Evolutionary conservation across 768 basidiomycete species (phyloP), one percentile per base, ranked within the genome.

Genomic region (Heimioporus sp.): DNA sequence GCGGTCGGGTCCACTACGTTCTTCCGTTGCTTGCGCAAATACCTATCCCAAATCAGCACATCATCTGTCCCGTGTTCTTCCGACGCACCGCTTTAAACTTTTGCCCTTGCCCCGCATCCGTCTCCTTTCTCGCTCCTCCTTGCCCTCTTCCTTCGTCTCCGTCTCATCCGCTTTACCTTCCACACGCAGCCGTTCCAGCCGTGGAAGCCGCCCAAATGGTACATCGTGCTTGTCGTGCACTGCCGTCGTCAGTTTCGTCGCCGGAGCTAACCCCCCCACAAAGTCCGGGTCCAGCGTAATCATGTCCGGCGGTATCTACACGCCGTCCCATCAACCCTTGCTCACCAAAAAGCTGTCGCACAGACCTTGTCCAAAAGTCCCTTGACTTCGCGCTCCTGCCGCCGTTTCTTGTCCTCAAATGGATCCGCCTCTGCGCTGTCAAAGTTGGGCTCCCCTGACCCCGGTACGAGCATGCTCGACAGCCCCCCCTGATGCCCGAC

Each of bases 401-500:
- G 72, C 19, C 88, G 78, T 55, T 82, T 85, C 67, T 80, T 83
- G 62, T 86, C 81, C 70, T 99, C 96, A 73, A 89, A 98, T 3
- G 95, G 93, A 80, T 99, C 95, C 0, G 92, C 91, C 68, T 98
- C 97, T 13, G 79, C 68, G 52, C 87, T 90, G 64, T 99, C 97
- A 66, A 94, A 96, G 76, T 97, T 94, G 42, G 95, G 83, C 68
- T 98, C 95, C 32, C 96, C 97, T 10, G 86, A 74, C 24, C 96
- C 96, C 0, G 97, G 97, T 0, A 98, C 86, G 49, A 98, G 77
- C 46, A 98, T 80, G 38, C 82, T 88, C 5, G 90, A 90, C 16
- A 98, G 73, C 1, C 96, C 96, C 0, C 75, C 76, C 5, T 77
- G 65, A 65, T 95, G 93, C 1, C 91, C 88, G 40, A 95, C 73